Percentiles rank a stretch among this genome's conserved stretches.
Conservation (phyloP, 164 flowering plant genomes). For the Annona squamosa region DNA sequence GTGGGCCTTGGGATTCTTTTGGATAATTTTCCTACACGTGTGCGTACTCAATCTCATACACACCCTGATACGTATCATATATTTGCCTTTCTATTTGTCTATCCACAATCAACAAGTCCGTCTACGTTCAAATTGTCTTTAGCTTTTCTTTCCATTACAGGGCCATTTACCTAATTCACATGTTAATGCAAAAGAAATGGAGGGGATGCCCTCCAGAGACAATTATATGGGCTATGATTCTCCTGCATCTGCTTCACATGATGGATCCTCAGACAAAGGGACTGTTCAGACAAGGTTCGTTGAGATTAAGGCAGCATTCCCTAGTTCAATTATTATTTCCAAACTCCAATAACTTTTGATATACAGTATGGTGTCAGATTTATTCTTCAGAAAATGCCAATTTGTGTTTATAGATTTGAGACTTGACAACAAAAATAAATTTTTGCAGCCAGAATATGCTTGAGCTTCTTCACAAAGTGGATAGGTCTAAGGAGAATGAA, state of each 20-base stretch:
- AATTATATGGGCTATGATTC: constrained; percentile 25
- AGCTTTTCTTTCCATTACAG: constrained; percentile 23
- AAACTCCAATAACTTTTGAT: neutral
- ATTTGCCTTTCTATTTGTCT: too few relatives aligned
- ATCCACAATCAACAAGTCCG: too few relatives aligned
- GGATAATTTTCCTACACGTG: too few relatives aligned
- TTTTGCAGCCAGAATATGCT: constrained; percentile 79
- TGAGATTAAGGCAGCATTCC: neutral
- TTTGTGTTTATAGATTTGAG: neutral
- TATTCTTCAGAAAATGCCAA: neutral
- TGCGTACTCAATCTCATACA: too few relatives aligned
- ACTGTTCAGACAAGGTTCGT: constrained; percentile 41
- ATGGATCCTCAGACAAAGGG: constrained; percentile 31
- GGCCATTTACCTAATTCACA: constrained; percentile 30
- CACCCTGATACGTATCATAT: too few relatives aligned
- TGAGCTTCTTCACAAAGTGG: constrained; percentile 85
- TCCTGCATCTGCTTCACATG: constrained; percentile 26
- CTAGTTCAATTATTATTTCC: neutral
- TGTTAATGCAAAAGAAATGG: constrained; percentile 29
- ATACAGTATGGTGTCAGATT: neutral
- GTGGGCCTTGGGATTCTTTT: too few relatives aligned
- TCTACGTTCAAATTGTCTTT: neutral
- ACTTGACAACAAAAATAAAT: neutral
- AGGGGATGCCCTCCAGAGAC: constrained; percentile 28
- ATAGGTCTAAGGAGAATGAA: constrained; percentile 45